phyloP scores from a whole-genome alignment of 139 green algal species.

The Chlamydomonas sphaeroides region DNA sequence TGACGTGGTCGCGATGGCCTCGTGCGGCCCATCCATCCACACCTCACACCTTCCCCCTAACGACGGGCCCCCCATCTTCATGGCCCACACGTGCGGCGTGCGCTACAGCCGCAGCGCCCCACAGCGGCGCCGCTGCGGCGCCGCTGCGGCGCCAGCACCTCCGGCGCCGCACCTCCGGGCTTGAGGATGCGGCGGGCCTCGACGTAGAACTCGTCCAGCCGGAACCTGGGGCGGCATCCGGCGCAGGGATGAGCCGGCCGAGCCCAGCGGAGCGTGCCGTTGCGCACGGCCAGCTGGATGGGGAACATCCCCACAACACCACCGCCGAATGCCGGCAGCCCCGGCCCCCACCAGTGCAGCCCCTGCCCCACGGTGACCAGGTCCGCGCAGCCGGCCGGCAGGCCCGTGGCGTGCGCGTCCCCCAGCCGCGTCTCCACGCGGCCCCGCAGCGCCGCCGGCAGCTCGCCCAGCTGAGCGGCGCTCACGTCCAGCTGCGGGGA shows the following conservation, averaged over 20 bases:
- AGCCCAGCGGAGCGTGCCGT: too few species aligned
- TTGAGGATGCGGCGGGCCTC: slow-evolving; percentile 19
- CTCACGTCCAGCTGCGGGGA: slow-evolving; percentile 31
- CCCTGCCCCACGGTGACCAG: slow-evolving; percentile 30
- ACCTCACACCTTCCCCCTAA: too few species aligned
- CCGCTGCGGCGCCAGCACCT: background rate
- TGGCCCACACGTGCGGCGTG: background rate
- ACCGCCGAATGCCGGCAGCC: background rate
- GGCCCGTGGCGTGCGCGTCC: slow-evolving; percentile 31
- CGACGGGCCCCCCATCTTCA: too few species aligned
- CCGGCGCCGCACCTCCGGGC: background rate
- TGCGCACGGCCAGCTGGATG: too few species aligned
- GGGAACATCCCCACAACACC: background rate
- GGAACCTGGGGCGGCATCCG: background rate
- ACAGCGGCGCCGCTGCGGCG: too few species aligned
- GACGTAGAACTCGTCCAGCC: slow-evolving; percentile 15
- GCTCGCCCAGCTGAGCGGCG: slow-evolving; percentile 11
- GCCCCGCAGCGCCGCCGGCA: background rate
- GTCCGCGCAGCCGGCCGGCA: background rate
- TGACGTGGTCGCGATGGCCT: too few species aligned
- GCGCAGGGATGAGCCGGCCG: too few species aligned
- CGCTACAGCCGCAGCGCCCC: background rate
- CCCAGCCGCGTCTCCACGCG: background rate
- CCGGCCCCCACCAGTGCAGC: slow-evolving; percentile 18
- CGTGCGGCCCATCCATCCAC: too few species aligned